phyloP scores from a whole-genome alignment of 2,329 filamentous ascomycete genomes.

The Ceratocystis huliohia region DNA sequence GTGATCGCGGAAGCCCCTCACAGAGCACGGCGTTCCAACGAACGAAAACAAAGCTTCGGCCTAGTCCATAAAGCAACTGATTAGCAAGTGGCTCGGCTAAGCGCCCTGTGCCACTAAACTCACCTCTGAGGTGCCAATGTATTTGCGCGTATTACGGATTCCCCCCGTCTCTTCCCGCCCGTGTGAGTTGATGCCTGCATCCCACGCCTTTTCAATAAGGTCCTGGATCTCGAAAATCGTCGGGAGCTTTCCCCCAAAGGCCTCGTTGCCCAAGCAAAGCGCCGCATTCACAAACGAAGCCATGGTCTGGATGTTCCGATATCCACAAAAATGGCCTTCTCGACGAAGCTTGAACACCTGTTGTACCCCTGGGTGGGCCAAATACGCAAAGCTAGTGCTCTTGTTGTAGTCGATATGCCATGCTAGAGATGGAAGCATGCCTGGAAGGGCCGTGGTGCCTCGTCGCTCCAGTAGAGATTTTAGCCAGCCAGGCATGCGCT shows the following conservation, averaged over 20 bases:
- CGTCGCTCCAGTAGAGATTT: constrained; percentile 47
- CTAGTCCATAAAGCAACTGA: constrained; percentile 30
- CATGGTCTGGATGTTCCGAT: constrained; percentile 89
- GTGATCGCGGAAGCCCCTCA: neutral
- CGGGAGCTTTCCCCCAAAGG: constrained; percentile 52
- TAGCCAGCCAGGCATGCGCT: constrained; percentile 61
- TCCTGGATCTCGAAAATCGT: constrained; percentile 75
- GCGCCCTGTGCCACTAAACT: constrained; percentile 36
- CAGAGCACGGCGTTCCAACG: constrained; percentile 50
- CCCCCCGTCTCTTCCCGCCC: constrained; percentile 75
- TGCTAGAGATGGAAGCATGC: neutral
- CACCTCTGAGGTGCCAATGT: constrained; percentile 87
- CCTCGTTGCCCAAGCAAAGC: constrained; percentile 42
- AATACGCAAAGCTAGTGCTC: constrained; percentile 56
- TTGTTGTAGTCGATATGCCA: constrained; percentile 21
- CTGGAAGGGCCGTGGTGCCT: constrained; percentile 26
- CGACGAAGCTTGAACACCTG: constrained; percentile 72
- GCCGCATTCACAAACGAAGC: constrained; percentile 61
- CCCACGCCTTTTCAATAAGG: constrained; percentile 78
- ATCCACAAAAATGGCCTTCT: constrained; percentile 86
- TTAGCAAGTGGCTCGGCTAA: too few relatives aligned
- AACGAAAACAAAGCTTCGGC: constrained; percentile 66
- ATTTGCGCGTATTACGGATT: constrained; percentile 79
- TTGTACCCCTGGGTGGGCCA: constrained; percentile 62
- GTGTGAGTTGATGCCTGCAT: constrained; percentile 62